Percentiles rank a stretch among this genome's conserved stretches.
Conservation (phyloP, 2,329 filamentous ascomycete species). For the Monilinia fructicola region DNA sequence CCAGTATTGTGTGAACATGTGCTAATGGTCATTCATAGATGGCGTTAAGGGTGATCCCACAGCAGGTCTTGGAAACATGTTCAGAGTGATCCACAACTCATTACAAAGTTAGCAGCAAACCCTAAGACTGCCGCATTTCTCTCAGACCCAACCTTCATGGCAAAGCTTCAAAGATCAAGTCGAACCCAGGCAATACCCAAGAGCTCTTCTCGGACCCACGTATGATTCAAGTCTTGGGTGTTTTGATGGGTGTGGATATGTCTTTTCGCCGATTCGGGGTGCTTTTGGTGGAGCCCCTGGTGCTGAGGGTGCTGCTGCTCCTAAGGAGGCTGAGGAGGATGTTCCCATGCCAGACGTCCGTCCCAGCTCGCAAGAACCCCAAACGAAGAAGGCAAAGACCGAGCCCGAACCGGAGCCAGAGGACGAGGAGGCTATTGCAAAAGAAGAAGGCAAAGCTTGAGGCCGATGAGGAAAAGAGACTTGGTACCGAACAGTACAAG, state of each 20-base stretch:
- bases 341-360: constrained; percentile 74
- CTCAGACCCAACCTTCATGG: constrained; percentile 83
- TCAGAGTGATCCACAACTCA: constrained; percentile 88
- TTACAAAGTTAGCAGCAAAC: constrained; percentile 88
- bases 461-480: constrained; percentile 90
- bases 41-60: constrained; percentile 60
- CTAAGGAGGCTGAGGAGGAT: constrained; percentile 63
- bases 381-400: constrained; percentile 54
- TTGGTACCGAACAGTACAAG: constrained; percentile 96
- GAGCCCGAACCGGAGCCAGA: constrained; percentile 60
- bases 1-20: constrained; percentile 22
- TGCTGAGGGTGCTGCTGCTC: constrained; percentile 6
- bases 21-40: constrained; percentile 33
- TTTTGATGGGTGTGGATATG: constrained; percentile 93
- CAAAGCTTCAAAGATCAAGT: constrained; percentile 78
- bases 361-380: constrained; percentile 43
- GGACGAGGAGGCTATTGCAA: constrained; percentile 80
- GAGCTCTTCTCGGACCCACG: constrained; percentile 85
- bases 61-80: constrained; percentile 84
- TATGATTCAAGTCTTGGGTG: constrained; percentile 91
- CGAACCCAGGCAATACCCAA: constrained; percentile 76
- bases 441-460: constrained; percentile 90
- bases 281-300: constrained; percentile 24
- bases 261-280: constrained; percentile 18
- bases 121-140: constrained; percentile 86